Base-by-base conservation (phyloP, 2,329 filamentous ascomycete species). In the Aspergillus ustus region DNA sequence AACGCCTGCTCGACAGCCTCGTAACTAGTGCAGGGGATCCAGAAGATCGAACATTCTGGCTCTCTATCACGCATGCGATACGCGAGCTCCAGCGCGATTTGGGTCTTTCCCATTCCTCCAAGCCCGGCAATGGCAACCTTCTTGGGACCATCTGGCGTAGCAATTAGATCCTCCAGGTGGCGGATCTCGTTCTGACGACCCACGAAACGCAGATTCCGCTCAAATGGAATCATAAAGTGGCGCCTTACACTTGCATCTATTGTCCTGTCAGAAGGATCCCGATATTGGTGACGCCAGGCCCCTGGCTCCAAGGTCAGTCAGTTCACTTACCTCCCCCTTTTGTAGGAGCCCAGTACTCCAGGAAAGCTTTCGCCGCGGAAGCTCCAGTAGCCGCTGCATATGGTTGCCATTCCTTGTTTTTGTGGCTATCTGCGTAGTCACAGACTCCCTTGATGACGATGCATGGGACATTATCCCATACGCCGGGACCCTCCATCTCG, bases 71-170 rank as follows among this genome's bases (percentile, higher is more conserved):
- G 62, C 20, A 66, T 48, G 11, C 61, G 65, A 52, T 71, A 67
- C 15, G 67, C 65, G 19, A 69, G 59, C 43, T 72, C 68, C 25
- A 73, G 64, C 1, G 69, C 72, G 25, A 73, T 37, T 51, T 73
- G 69, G 2, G 71, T 66, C 57, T 73, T 73, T 29, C 70, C 57
- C 2, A 65, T 49, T 4, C 63, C 65, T 28, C 65, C 65, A 8
- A 67, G 37, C 1, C 63, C 65, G 2, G 49, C 43, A 15, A 64
- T 51, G 1, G 63, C 63, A 4, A 60, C n/a, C 17, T 31, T 53
- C 20, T 13, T 28, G 1, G 53, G 53, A 2, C 53, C 53, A 5
- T 57, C n/a, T 22, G 11, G 28, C 29, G 5, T 9, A 7, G 19
- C n/a, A 3, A 49, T 28, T 7, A 25, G 8, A 4, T 37, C 29